Base-by-base conservation (phyloP, 2,329 filamentous ascomycete genomes). In the Neonectria hederae region DNA sequence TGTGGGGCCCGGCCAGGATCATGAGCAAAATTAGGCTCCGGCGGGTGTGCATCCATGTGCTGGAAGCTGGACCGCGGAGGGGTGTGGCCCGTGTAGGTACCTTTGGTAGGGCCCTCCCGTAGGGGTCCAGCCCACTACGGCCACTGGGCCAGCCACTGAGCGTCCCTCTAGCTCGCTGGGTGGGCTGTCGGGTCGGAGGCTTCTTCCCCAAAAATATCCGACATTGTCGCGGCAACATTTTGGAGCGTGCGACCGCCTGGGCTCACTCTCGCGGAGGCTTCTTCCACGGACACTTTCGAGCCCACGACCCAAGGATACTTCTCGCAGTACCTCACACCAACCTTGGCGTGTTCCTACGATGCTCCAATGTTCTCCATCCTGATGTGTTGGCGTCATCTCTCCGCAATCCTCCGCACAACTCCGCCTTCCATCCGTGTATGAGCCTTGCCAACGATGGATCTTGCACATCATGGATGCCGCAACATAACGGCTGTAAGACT, bases 11-110 rank as follows among this genome's bases (percentile, higher is more conserved):
- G 19, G 21, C 42, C 19, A 38, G 45, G 53, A 45, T 51, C 26
- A 55, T n/a, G 59, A 30, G 49, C 28, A 55, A 62, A 53, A 51
- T 62, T 62, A 62, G 59, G 46, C 28, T 57, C 59, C 46, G 53
- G 26, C 53, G 53, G 53, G 53, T 46, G 43, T 49, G 58, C 30
- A 28, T 21, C 35, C 35, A 24, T 42, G 32, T 24, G 21, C 14
- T 10, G 32, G 9, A 24, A 11, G 21, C 45, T 24, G 45, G 28
- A 26, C 38, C 38, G 6, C n/a, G 38, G 53, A 48, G 52, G 54
- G 59, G 45, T n/a, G 24, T 22, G 49, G 26, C 22, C 35, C n/a
- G 14, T 26, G 46, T 45, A 38, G 28, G 49, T 54, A 32, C 52
- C 28, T 46, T 30, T 4, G 14, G 32, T 45, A 35, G 26, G 48